Percentiles rank a stretch among this genome's conserved stretches.
Conservation (phyloP, 2,329 filamentous ascomycete species). For the Penicillium sumatraense region DNA sequence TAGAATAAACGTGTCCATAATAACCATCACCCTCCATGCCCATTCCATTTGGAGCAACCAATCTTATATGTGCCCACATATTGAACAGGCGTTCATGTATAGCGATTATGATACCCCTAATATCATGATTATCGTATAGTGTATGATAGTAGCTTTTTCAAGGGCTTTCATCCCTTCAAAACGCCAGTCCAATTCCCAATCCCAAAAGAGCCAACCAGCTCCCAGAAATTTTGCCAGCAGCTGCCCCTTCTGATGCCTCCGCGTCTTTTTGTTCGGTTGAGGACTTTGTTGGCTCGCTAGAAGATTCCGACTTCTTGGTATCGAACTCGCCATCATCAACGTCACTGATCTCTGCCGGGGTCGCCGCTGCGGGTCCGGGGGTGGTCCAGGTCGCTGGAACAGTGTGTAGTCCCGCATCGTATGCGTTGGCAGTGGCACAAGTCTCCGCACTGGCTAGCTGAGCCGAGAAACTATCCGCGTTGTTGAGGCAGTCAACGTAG, state of each 20-base stretch:
- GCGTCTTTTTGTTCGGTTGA: slow-evolving; percentile 9
- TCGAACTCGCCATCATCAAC: background rate
- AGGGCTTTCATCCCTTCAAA: slow-evolving; percentile 4
- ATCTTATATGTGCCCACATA: no score
- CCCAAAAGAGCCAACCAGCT: slow-evolving; percentile 21
- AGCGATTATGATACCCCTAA: no score
- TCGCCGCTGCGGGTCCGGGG: slow-evolving; percentile 12
- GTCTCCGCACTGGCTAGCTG: slow-evolving; percentile 15
- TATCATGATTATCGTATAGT: no score
- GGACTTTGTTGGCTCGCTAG: slow-evolving; percentile 7
- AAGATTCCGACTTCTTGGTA: background rate
- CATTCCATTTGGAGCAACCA: no score
- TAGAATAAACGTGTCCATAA: background rate
- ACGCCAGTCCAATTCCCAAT: slow-evolving; percentile 17
- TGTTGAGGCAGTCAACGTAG: slow-evolving; percentile 24
- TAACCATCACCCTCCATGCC: no score
- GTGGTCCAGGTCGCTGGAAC: slow-evolving; percentile 20
- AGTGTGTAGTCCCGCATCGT: slow-evolving; percentile 18
- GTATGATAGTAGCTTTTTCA: background rate
- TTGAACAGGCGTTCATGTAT: no score
- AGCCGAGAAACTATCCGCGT: slow-evolving; percentile 16
- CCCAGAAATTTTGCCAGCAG: slow-evolving; percentile 11
- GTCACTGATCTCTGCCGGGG: slow-evolving; percentile 1
- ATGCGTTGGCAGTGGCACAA: slow-evolving; percentile 28
- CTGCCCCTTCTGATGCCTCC: slow-evolving; percentile 21